Conservation (phyloP, 176 grass and related monocot genomes). For the Avena insularis region DNA sequence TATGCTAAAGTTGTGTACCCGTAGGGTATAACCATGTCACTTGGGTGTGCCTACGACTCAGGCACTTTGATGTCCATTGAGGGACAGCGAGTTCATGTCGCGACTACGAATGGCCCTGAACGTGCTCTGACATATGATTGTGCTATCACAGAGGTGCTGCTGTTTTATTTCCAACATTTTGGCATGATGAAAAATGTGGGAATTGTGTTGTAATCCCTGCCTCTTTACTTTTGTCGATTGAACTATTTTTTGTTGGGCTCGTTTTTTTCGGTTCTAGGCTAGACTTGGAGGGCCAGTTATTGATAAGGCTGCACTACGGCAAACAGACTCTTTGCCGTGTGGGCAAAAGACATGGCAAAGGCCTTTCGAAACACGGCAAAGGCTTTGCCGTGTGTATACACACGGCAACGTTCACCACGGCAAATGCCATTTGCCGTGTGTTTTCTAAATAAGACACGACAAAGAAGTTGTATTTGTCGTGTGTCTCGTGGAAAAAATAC, state of each 20-base stretch:
- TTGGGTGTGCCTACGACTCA: not conserved
- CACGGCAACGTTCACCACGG: too few species aligned
- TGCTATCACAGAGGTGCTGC: conserved; percentile 3
- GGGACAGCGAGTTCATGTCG: not conserved
- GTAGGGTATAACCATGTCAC: too few species aligned
- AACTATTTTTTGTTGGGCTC: not conserved
- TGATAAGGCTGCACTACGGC: too few species aligned
- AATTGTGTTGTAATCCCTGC: not conserved
- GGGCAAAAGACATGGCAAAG: too few species aligned
- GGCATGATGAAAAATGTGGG: not conserved
- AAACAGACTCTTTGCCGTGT: too few species aligned
- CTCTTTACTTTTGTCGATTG: not conserved
- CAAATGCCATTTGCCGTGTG: too few species aligned
- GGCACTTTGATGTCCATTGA: not conserved
- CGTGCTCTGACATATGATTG: not conserved
- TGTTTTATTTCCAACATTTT: not conserved
- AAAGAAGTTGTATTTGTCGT: too few species aligned
- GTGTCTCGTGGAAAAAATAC: too few species aligned
- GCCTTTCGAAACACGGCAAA: too few species aligned
- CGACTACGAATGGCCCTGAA: not conserved
- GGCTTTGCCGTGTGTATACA: too few species aligned
- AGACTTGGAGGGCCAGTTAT: conserved; percentile 44
- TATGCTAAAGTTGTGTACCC: too few species aligned
- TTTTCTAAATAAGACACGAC: too few species aligned
- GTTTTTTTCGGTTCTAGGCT: conserved; percentile 35